These are phyloP conservation scores for Chaetomium strumarium DNA, from an alignment of 2,329 filamentous ascomycete species.

Conservation along the genomic window DNA sequence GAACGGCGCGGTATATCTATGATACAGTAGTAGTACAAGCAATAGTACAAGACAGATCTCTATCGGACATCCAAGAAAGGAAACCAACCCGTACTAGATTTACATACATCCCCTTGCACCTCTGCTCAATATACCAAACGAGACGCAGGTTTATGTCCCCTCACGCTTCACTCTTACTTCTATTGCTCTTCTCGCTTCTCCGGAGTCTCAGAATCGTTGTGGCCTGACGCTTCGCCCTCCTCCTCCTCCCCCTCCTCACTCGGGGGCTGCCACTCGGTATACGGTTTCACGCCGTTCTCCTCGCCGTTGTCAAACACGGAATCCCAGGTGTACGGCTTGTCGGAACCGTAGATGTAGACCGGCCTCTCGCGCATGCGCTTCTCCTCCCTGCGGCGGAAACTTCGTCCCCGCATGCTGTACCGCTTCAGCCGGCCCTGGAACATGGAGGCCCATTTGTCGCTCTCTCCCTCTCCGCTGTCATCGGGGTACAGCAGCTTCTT, in stretches of 20 bases:
- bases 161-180: too few species aligned
- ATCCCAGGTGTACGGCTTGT: conserved; percentile 30
- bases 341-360: conserved; percentile 42
- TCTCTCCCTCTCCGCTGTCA: conserved; percentile 35
- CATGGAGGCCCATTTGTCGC: conserved; percentile 39
- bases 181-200: too few species aligned
- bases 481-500: conserved; percentile 33
- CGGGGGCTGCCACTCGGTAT: background rate
- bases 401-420: conserved; percentile 48
- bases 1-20: background rate
- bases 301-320: conserved; percentile 31
- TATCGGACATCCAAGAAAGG: background rate
- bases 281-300: background rate
- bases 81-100: background rate
- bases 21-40: background rate
- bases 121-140: background rate
- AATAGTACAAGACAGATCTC: background rate
- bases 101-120: background rate
- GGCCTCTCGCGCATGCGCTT: conserved; percentile 36
- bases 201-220: too few species aligned
- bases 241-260: background rate
- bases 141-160: too few species aligned
- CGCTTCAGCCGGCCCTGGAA: conserved; percentile 37
- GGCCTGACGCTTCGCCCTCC: background rate
- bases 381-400: conserved; percentile 52